Conservation (phyloP, 2,329 filamentous ascomycete species). For the Zalaria obscura region DNA sequence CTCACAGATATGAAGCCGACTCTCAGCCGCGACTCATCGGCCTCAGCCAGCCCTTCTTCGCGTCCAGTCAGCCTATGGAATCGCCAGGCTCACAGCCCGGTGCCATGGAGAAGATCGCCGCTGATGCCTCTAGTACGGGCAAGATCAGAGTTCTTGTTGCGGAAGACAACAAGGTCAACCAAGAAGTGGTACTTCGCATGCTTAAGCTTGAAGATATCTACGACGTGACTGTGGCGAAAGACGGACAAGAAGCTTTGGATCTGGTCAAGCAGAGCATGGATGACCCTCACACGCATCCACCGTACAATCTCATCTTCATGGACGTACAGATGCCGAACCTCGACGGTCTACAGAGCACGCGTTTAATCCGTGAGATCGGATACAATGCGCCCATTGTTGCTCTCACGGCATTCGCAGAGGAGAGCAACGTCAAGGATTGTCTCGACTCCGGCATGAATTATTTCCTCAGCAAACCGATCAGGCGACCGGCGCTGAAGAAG, state of each 20-base stretch:
- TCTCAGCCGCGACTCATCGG: slow-evolving; percentile 68
- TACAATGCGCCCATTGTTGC: slow-evolving; percentile 83
- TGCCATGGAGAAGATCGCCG: slow-evolving; percentile 50
- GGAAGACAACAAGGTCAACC: slow-evolving; percentile 57
- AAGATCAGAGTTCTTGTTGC: slow-evolving; percentile 75
- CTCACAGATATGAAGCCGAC: slow-evolving; percentile 35
- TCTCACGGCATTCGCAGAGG: slow-evolving; percentile 78
- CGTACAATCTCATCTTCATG: slow-evolving; percentile 87
- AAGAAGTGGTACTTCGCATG: slow-evolving; percentile 48
- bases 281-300: background rate
- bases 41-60: slow-evolving; percentile 71
- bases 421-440: slow-evolving; percentile 52
- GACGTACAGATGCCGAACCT: slow-evolving; percentile 89
- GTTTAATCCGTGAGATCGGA: slow-evolving; percentile 71
- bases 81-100: slow-evolving; percentile 47
- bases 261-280: slow-evolving; percentile 67
- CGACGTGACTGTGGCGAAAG: slow-evolving; percentile 65
- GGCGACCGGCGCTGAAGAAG: slow-evolving; percentile 71
- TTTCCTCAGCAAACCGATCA: slow-evolving; percentile 63
- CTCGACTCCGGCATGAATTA: slow-evolving; percentile 87
- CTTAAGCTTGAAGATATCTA: slow-evolving; percentile 66
- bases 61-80: slow-evolving; percentile 30
- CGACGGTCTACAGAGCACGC: slow-evolving; percentile 75
- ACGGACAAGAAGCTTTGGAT: slow-evolving; percentile 68
- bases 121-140: slow-evolving; percentile 40